Conservation (phyloP, 305 asterid genomes). For the Rubia peregrina region DNA sequence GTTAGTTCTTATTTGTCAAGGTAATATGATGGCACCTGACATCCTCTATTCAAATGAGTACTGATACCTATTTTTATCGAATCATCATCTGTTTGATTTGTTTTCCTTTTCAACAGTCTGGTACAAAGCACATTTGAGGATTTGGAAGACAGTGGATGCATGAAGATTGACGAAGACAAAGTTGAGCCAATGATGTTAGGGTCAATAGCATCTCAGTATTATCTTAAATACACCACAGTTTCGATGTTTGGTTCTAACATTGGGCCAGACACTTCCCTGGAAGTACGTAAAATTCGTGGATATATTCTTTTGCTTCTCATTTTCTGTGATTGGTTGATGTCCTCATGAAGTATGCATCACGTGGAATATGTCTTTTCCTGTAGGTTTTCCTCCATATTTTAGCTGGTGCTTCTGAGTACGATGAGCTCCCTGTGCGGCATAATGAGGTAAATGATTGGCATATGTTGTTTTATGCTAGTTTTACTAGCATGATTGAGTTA, state of each 20-base stretch:
- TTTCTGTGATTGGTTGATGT: neutral
- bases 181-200: constrained; percentile 98
- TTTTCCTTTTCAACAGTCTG: constrained; percentile 44
- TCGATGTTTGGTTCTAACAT: constrained; percentile 96
- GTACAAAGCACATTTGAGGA: constrained; percentile 83
- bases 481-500: neutral
- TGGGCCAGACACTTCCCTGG: constrained; percentile 85
- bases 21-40: constrained; percentile 25
- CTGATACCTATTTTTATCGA: constrained; percentile 11
- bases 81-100: constrained; percentile 9
- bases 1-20: constrained; percentile 86
- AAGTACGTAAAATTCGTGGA: constrained; percentile 46
- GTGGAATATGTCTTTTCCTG: constrained; percentile 16
- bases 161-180: constrained; percentile 68
- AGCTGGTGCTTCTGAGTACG: constrained; percentile 95
- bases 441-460: constrained; percentile 59
- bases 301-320: neutral
- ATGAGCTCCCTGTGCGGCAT: constrained; percentile 98
- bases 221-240: constrained; percentile 83
- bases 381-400: constrained; percentile 86
- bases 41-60: constrained; percentile 18
- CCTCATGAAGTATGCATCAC: constrained; percentile 1
- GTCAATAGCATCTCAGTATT: constrained; percentile 89
- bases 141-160: constrained; percentile 96
- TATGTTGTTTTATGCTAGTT: neutral